Conservation (phyloP, 2,329 filamentous ascomycete genomes). For the Diaporthe eres region DNA sequence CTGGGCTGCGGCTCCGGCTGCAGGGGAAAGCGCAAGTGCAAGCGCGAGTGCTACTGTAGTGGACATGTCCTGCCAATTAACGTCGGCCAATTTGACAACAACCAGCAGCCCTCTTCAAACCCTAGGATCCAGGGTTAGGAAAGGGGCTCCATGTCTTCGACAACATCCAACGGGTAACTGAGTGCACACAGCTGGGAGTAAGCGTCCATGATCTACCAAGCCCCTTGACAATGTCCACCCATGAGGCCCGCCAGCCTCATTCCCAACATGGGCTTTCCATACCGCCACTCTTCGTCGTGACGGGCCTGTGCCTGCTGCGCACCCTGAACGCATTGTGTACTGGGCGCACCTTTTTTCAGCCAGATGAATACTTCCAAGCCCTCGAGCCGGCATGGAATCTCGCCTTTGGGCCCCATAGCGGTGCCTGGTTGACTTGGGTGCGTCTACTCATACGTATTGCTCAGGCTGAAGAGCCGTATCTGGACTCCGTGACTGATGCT, state of each 20-base stretch:
- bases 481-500: background rate
- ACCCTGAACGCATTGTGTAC: conserved; percentile 84
- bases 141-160: background rate
- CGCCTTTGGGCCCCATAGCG: conserved; percentile 82
- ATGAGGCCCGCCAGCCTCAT: conserved; percentile 38
- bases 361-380: conserved; percentile 97
- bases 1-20: conserved; percentile 5
- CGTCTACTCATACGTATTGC: conserved; percentile 48
- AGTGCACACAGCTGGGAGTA: background rate
- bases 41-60: background rate
- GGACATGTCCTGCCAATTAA: conserved; percentile 18
- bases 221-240: conserved; percentile 33
- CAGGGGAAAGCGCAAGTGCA: background rate
- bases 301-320: conserved; percentile 75
- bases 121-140: background rate
- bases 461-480: conserved; percentile 34
- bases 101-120: background rate
- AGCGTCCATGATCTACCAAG: conserved; percentile 7
- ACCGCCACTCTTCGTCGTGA: conserved; percentile 49
- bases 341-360: conserved; percentile 90
- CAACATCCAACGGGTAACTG: background rate
- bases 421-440: conserved; percentile 98
- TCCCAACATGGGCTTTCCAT: conserved; percentile 41
- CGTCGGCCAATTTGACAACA: conserved; percentile 26
- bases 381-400: conserved; percentile 94